phyloP scores from a whole-genome alignment of 2,329 filamentous ascomycete species.

The Diaporthe citri region DNA sequence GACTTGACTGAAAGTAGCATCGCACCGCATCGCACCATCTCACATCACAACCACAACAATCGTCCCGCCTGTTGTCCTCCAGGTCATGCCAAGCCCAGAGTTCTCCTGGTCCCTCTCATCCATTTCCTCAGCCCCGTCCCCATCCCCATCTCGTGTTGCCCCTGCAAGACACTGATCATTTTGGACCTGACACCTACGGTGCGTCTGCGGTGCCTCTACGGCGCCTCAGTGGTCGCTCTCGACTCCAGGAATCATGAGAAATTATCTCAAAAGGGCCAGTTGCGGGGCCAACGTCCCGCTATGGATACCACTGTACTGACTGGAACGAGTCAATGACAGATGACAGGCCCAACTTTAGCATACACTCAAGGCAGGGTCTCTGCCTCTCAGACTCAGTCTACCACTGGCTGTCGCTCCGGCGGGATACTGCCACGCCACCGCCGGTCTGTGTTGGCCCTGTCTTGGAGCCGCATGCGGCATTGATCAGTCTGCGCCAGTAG shows the following conservation, averaged over 20 bases:
- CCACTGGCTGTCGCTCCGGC: background rate
- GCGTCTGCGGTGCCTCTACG: constrained; percentile 1
- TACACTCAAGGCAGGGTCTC: background rate
- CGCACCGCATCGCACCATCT: background rate
- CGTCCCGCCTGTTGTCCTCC: background rate
- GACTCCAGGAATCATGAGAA: constrained; percentile 2
- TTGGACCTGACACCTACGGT: constrained; percentile 20
- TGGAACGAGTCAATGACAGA: constrained; percentile 31
- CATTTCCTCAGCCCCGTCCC: background rate
- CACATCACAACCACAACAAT: background rate
- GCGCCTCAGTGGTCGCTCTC: background rate
- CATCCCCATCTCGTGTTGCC: constrained; percentile 25
- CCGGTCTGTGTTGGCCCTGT: background rate
- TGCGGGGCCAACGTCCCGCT: constrained; percentile 31
- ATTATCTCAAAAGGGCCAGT: constrained; percentile 11
- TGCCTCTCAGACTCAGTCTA: background rate
- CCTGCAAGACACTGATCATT: constrained; percentile 20
- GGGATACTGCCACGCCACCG: background rate
- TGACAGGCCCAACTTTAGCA: constrained; percentile 20
- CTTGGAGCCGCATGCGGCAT: constrained; percentile 6
- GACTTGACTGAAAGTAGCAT: background rate
- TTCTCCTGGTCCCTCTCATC: background rate
- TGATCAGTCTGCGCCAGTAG: background rate
- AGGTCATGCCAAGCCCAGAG: background rate
- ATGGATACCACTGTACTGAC: constrained; percentile 18